These are phyloP conservation scores for Bothriochloa decipiens DNA, from an alignment of 176 grass and related monocot genomes.

Conservation along the genomic window DNA sequence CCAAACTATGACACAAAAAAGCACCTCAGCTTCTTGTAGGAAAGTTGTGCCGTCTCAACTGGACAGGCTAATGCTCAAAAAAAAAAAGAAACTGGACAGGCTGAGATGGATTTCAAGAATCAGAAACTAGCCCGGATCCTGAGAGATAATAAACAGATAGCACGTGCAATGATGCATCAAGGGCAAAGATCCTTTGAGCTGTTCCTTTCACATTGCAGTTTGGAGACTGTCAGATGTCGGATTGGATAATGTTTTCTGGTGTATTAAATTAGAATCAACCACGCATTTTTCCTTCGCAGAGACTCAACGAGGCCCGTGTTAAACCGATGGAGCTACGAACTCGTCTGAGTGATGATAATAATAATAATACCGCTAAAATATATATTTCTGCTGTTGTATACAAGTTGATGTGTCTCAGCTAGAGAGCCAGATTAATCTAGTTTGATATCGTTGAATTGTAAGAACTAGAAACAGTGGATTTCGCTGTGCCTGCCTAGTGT, in stretches of 20 bases:
- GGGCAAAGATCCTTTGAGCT: not conserved
- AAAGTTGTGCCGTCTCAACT: not conserved
- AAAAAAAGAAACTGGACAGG: not conserved
- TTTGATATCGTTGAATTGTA: not conserved
- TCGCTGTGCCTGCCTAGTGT: not conserved
- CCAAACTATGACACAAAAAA: not conserved
- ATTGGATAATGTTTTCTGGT: not conserved
- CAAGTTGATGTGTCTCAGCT: not conserved
- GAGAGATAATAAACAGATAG: not conserved
- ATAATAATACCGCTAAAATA: not conserved
- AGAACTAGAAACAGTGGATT: not conserved
- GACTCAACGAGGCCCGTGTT: not conserved
- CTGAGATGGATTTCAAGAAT: not conserved
- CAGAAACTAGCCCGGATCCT: not conserved
- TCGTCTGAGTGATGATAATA: not conserved
- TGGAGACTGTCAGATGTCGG: not conserved
- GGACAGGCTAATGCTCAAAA: too few relatives aligned
- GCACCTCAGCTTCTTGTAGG: not conserved
- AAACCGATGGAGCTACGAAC: not conserved
- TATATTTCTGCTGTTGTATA: not conserved
- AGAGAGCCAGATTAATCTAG: not conserved
- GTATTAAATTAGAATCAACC: not conserved
- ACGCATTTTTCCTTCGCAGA: not conserved
- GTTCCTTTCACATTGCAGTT: slow-evolving; percentile 4
- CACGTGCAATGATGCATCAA: not conserved